Conservation (phyloP, 2,329 filamentous ascomycete species). For the Thermothelomyces thermophilus region DNA sequence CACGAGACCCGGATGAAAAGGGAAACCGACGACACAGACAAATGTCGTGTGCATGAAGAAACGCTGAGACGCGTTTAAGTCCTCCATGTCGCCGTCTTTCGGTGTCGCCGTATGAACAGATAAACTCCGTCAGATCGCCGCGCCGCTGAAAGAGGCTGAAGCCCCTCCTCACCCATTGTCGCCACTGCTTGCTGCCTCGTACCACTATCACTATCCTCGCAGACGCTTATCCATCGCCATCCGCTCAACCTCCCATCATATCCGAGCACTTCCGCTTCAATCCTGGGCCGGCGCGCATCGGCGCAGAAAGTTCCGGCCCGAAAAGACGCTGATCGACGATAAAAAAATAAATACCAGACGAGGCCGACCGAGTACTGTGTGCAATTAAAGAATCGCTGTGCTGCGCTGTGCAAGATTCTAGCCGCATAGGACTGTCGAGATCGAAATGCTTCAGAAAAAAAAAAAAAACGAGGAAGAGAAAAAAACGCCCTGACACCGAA, state of each 20-base stretch:
- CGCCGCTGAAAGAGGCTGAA: not conserved
- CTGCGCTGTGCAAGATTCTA: constrained; percentile 24
- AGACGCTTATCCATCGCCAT: not conserved
- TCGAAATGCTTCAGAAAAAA: constrained; percentile 25
- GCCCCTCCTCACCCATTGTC: not conserved
- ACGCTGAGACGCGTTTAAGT: not conserved
- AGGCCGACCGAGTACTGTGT: not conserved
- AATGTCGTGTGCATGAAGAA: not conserved
- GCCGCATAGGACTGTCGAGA: constrained; percentile 21
- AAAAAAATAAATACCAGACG: constrained; percentile 2
- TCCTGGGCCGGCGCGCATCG: not conserved
- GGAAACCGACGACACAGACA: not conserved
- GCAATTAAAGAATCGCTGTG: constrained; percentile 22
- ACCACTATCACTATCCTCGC: not conserved
- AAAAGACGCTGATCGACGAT: not conserved
- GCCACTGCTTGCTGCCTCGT: not conserved
- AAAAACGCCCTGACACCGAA: constrained; percentile 50
- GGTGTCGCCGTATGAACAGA: not conserved
- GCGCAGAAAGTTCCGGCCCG: not conserved
- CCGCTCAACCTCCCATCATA: not conserved
- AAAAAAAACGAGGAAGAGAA: constrained; percentile 30
- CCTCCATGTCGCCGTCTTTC: constrained; percentile 1
- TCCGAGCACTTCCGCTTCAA: not conserved
- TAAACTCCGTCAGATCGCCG: not conserved
- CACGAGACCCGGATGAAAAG: not conserved